Evolutionary conservation across 306 rosid genomes (phyloP).

Genomic region (Lathyrus sativus): DNA sequence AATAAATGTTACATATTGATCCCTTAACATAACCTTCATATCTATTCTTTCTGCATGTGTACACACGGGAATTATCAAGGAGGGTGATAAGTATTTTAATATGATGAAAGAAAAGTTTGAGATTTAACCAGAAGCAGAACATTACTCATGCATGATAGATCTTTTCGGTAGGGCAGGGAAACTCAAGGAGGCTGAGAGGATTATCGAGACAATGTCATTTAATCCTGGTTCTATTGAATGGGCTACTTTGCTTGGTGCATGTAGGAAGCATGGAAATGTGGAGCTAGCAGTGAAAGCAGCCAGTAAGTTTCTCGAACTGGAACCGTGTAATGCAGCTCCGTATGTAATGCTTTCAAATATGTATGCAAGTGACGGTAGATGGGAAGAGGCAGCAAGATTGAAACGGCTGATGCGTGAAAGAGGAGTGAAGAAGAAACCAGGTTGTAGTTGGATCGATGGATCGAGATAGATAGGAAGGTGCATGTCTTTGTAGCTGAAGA

Average conservation of each 20-base stretch:
- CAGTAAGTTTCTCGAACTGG: constrained; percentile 56
- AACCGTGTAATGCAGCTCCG: constrained; percentile 68
- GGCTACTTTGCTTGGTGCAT: constrained; percentile 85
- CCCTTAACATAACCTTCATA: constrained; percentile 66
- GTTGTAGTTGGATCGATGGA: constrained; percentile 93
- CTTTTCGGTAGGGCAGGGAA: constrained; percentile 81
- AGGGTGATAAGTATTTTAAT: constrained; percentile 66
- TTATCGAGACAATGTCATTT: constrained; percentile 74
- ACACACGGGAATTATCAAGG: constrained; percentile 74
- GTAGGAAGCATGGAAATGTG: constrained; percentile 79
- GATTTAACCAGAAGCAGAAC: constrained; percentile 73
- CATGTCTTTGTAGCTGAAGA: constrained; percentile 79
- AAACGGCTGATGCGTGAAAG: constrained; percentile 71
- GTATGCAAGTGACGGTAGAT: constrained; percentile 67
- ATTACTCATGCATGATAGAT: constrained; percentile 84
- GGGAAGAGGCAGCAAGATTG: constrained; percentile 64
- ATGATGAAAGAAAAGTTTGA: constrained; percentile 75
- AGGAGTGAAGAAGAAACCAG: constrained; percentile 83
- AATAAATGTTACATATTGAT: too few species aligned
- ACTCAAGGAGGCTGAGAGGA: constrained; percentile 66
- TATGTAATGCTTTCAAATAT: constrained; percentile 69
- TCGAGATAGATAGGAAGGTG: constrained; percentile 63
- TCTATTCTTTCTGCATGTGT: constrained; percentile 76
- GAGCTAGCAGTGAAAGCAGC: constrained; percentile 79
- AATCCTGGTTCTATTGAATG: constrained; percentile 67